Percentiles rank a stretch among this genome's conserved stretches.
Conservation (phyloP, 768 basidiomycete genomes). For the Auriscalpium vulgare region DNA sequence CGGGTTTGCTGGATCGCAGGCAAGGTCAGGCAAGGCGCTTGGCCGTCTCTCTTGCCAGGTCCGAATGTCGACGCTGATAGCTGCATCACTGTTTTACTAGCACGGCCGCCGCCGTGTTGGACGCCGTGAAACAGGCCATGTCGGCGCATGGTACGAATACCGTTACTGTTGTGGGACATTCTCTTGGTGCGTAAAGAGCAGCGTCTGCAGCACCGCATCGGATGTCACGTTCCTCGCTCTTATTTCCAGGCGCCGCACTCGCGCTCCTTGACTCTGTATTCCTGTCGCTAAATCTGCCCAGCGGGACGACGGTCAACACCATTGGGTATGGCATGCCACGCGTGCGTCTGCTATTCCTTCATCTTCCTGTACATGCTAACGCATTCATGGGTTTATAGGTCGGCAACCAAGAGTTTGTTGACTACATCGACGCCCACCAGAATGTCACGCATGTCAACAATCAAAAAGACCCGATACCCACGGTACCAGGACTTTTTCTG, state of each 20-base stretch:
- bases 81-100: background rate
- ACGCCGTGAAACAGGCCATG: background rate
- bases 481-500: background rate
- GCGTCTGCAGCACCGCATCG: background rate
- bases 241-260: slow-evolving; percentile 1
- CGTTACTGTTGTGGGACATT: slow-evolving; percentile 9
- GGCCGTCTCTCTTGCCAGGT: no score
- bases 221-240: background rate
- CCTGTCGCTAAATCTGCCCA: background rate
- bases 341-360: background rate
- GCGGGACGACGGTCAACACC: background rate
- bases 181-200: background rate
- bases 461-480: background rate
- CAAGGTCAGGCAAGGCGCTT: background rate
- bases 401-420: slow-evolving; percentile 6
- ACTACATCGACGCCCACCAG: slow-evolving; percentile 1
- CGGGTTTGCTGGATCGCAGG: background rate
- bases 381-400: background rate
- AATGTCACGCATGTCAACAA: background rate
- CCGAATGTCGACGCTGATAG: background rate
- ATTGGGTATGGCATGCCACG: slow-evolving; percentile 4
- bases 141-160: background rate
- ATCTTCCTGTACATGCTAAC: background rate
- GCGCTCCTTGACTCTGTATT: slow-evolving; percentile 1
- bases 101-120: slow-evolving; percentile 2